phyloP scores from a whole-genome alignment of 2,329 filamentous ascomycete genomes.

The Neofusicoccum sp. region DNA sequence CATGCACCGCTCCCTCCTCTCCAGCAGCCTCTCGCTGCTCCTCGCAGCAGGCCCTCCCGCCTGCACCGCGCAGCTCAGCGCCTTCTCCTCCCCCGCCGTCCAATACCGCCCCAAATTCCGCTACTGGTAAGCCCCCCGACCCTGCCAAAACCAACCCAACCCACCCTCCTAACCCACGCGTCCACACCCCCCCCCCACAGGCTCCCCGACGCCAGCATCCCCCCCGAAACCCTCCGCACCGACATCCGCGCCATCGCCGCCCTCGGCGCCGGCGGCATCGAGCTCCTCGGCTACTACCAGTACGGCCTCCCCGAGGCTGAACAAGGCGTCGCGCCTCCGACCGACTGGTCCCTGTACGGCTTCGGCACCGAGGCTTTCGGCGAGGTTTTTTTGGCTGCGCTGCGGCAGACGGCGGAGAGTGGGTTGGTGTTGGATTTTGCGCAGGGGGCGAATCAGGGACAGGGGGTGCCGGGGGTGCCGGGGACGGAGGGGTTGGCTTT shows the following conservation, averaged over 20 bases:
- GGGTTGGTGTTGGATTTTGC: conserved; percentile 47
- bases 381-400: conserved; percentile 26
- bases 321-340: conserved; percentile 21
- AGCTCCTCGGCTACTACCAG: conserved; percentile 25
- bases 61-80: neutral
- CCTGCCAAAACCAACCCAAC: neutral
- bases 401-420: conserved; percentile 35
- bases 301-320: conserved; percentile 22
- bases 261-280: conserved; percentile 24
- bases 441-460: conserved; percentile 48
- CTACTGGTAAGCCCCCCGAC: conserved; percentile 21
- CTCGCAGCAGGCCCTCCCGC: neutral
- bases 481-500: conserved; percentile 21
- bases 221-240: conserved; percentile 15
- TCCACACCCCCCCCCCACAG: conserved; percentile 10
- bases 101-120: conserved; percentile 25
- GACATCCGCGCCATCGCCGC: conserved; percentile 20
- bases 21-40: neutral
- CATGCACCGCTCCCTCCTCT: neutral
- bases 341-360: conserved; percentile 41
- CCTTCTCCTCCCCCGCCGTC: conserved; percentile 17
- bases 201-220: conserved; percentile 26
- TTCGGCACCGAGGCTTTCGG: conserved; percentile 40
- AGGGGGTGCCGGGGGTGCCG: conserved; percentile 43
- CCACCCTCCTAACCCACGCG: neutral